Percentiles rank a stretch among this genome's conserved stretches.
Evolutionary conservation across 352 stramenopile genomes (phyloP).

Genomic region (Globisporangium canariense): DNA sequence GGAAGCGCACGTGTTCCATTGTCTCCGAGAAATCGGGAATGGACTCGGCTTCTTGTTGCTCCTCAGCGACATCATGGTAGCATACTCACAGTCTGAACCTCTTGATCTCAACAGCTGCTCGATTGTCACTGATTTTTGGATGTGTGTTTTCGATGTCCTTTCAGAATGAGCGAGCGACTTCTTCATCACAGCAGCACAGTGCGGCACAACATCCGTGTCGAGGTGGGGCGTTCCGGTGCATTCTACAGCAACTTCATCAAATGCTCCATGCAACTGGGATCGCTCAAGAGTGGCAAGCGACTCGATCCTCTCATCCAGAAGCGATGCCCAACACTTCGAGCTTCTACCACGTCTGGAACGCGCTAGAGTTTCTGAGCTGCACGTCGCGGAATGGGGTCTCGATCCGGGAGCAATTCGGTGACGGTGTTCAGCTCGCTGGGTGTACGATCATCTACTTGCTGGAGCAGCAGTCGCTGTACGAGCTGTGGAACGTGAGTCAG

Average conservation of each 20-base stretch:
- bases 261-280: constrained; percentile 35
- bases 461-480: constrained; percentile 43
- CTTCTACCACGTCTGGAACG: constrained; percentile 65
- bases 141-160: not conserved
- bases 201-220: not conserved
- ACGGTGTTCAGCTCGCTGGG: constrained; percentile 59
- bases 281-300: constrained; percentile 35
- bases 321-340: constrained; percentile 37
- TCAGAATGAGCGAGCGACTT: constrained; percentile 3
- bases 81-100: not conserved
- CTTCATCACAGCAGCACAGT: not conserved
- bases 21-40: constrained; percentile 76
- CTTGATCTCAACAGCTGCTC: not conserved
- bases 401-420: constrained; percentile 41
- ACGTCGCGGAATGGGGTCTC: constrained; percentile 20
- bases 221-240: constrained; percentile 10
- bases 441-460: constrained; percentile 59
- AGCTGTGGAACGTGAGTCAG: constrained; percentile 61
- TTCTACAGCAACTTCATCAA: constrained; percentile 23
- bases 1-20: constrained; percentile 82
- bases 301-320: constrained; percentile 33
- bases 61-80: constrained; percentile 34
- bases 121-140: not conserved
- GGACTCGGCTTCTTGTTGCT: constrained; percentile 57
- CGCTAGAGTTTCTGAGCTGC: constrained; percentile 62